phyloP scores from a whole-genome alignment of 768 basidiomycete species.

The Candolleomyces efflorescens region DNA sequence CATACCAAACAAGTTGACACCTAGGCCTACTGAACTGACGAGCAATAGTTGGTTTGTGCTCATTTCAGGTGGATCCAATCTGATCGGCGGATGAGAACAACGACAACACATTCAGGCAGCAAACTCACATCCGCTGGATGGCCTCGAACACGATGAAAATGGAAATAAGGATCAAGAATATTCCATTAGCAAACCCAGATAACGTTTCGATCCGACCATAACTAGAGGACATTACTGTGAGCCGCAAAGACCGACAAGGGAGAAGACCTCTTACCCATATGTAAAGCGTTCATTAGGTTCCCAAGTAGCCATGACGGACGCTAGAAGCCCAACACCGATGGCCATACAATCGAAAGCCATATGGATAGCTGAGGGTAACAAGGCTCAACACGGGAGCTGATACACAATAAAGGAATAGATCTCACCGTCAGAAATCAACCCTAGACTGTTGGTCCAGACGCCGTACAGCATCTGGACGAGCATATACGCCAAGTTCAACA shows the following conservation, averaged over 20 bases:
- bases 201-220: conserved; percentile 96
- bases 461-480: conserved; percentile 95
- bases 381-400: neutral
- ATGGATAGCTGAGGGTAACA: conserved; percentile 77
- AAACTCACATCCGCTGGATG: conserved; percentile 80
- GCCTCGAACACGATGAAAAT: conserved; percentile 99
- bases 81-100: conserved; percentile 22
- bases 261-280: conserved; percentile 64
- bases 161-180: conserved; percentile 90
- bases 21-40: conserved; percentile 85
- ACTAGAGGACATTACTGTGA: conserved; percentile 31
- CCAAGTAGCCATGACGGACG: conserved; percentile 98
- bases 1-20: conserved; percentile 97
- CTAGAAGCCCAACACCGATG: conserved; percentile 90
- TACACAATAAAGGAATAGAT: neutral
- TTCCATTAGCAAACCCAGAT: conserved; percentile 97
- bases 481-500: conserved; percentile 96
- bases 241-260: neutral
- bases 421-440: conserved; percentile 92
- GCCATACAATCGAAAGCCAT: conserved; percentile 99
- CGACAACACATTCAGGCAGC: neutral
- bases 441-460: conserved; percentile 95
- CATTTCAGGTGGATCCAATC: conserved; percentile 95
- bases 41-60: conserved; percentile 89
- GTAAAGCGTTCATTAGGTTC: conserved; percentile 92